Percentiles rank a stretch among this genome's conserved stretches.
Evolutionary conservation across 1,284 basidiomycete genomes (phyloP).

Genomic region (Mycena sp.): DNA sequence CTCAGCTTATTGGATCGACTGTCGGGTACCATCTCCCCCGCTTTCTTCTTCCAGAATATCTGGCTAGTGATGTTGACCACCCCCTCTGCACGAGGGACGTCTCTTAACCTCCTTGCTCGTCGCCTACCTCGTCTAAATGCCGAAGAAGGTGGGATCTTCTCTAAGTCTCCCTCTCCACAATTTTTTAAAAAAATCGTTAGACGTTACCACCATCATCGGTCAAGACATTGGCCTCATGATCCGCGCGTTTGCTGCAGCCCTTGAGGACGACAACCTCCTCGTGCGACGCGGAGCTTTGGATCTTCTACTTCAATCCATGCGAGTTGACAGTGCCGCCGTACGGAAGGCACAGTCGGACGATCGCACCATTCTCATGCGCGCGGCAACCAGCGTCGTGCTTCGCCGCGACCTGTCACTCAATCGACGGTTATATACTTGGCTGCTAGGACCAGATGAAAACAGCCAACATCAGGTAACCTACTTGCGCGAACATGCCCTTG

Average conservation of each 20-base stretch:
- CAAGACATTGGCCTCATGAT: slow-evolving; percentile 93
- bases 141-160: slow-evolving; percentile 68
- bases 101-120: slow-evolving; percentile 88
- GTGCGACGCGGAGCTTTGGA: slow-evolving; percentile 88
- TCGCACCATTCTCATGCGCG: slow-evolving; percentile 79
- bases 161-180: slow-evolving; percentile 12
- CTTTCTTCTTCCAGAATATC: slow-evolving; percentile 95
- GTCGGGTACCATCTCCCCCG: slow-evolving; percentile 81
- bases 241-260: slow-evolving; percentile 86
- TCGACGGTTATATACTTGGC: slow-evolving; percentile 93
- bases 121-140: slow-evolving; percentile 76
- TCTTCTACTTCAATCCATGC: slow-evolving; percentile 79
- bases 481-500: slow-evolving; percentile 74
- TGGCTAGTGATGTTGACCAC: slow-evolving; percentile 95
- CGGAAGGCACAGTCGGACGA: slow-evolving; percentile 74
- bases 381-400: slow-evolving; percentile 85
- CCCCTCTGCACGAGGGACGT: slow-evolving; percentile 86
- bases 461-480: slow-evolving; percentile 78
- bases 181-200: slow-evolving; percentile 46
- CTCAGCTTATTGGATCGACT: slow-evolving; percentile 84
- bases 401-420: slow-evolving; percentile 94
- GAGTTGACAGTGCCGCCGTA: slow-evolving; percentile 76
- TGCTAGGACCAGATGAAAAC: slow-evolving; percentile 85
- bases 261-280: slow-evolving; percentile 91
- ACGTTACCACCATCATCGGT: slow-evolving; percentile 80